Evolutionary conservation across 1,284 basidiomycete genomes (phyloP).

Genomic region (Ganoderma leucocontextum): DNA sequence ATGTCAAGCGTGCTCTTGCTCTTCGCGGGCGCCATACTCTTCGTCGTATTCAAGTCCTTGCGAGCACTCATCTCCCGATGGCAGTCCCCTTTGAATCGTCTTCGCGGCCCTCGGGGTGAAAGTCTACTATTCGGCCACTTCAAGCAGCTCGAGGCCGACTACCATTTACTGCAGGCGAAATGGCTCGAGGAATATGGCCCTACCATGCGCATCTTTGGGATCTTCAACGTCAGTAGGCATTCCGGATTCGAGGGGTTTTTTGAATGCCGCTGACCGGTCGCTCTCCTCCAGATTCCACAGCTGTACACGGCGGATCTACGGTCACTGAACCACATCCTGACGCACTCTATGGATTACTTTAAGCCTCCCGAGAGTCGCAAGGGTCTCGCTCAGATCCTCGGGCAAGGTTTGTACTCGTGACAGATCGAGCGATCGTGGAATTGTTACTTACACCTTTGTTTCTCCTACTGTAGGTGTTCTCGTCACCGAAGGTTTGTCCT

Average conservation of each 20-base stretch:
- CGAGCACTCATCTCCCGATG: background rate
- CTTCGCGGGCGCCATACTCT: background rate
- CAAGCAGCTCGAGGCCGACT: background rate
- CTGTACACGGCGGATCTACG: constrained; percentile 1
- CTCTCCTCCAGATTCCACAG: background rate
- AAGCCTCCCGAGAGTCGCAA: constrained; percentile 7
- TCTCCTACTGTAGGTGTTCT: background rate
- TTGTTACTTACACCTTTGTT: background rate
- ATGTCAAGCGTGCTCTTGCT: background rate
- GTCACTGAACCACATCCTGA: constrained; percentile 7
- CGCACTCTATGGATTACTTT: constrained; percentile 1
- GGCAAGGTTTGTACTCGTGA: constrained; percentile 7
- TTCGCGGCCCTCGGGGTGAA: background rate
- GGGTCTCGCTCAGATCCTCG: background rate
- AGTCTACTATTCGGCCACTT: background rate
- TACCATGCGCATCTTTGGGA: background rate
- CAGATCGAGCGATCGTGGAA: background rate
- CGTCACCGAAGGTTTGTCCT: constrained; percentile 8
- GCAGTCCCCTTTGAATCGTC: background rate
- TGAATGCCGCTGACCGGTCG: background rate
- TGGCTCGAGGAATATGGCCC: constrained; percentile 8
- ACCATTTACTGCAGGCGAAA: background rate
- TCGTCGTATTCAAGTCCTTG: background rate
- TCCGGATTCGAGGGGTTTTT: background rate
- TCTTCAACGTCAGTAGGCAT: background rate